These are phyloP conservation scores for Aspergillus indologenus DNA, from an alignment of 495 filamentous ascomycete genomes.

Conservation along the genomic window DNA sequence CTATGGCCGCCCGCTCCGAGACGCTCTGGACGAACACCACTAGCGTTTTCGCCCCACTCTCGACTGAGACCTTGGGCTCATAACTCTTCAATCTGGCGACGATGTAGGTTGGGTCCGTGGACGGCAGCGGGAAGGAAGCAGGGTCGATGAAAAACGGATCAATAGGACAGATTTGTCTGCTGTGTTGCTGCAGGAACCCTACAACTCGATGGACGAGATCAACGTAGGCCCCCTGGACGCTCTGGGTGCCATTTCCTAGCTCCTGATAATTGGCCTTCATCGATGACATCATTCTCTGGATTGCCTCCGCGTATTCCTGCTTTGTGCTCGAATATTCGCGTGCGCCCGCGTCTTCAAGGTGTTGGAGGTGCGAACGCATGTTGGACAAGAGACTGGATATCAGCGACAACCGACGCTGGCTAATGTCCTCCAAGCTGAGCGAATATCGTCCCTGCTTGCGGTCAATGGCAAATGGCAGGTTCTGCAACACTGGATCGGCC, in stretches of 20 bases:
- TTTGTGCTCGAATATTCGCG: conserved; percentile 35
- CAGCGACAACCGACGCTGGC: conserved; percentile 54
- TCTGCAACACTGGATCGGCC: conserved; percentile 51
- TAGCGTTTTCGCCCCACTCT: conserved; percentile 54
- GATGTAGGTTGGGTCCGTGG: conserved; percentile 64
- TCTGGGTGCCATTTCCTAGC: conserved; percentile 39
- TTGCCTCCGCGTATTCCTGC: conserved; percentile 52
- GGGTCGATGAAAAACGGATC: conserved; percentile 69
- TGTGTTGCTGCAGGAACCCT: conserved; percentile 63
- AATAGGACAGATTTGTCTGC: conserved; percentile 57
- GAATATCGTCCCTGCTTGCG: conserved; percentile 35
- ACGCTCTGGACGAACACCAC: conserved; percentile 62
- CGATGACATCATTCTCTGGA: conserved; percentile 57
- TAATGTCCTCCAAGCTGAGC: conserved; percentile 54
- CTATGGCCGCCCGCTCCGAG: conserved; percentile 58
- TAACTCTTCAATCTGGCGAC: conserved; percentile 65
- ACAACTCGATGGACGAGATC: conserved; percentile 65
- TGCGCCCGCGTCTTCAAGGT: conserved; percentile 28
- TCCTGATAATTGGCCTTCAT: conserved; percentile 71
- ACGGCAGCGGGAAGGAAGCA: conserved; percentile 61
- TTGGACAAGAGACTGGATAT: conserved; percentile 63
- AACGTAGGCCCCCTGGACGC: conserved; percentile 56
- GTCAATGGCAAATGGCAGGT: conserved; percentile 59
- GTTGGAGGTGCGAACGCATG: conserved; percentile 56
- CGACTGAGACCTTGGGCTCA: conserved; percentile 52